phyloP scores from a whole-genome alignment of 352 stramenopile genomes.

The Elongisporangium prolatum region DNA sequence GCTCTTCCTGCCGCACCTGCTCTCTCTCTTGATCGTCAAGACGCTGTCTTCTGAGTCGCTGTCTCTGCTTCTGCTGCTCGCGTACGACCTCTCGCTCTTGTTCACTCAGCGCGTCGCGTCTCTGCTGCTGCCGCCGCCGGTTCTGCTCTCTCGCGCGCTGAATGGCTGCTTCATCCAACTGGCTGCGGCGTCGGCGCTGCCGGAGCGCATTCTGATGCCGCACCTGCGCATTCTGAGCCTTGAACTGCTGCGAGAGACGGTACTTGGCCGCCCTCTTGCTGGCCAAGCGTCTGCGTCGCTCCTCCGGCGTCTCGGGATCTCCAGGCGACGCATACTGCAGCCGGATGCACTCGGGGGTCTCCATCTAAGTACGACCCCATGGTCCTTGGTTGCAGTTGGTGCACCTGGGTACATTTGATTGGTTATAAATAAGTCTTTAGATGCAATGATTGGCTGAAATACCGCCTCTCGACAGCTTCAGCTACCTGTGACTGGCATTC shows the following conservation, averaged over 20 bases:
- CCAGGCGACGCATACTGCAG: conserved; percentile 37
- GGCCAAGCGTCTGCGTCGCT: conserved; percentile 42
- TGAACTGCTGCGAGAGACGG: conserved; percentile 31
- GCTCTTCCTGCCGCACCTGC: conserved; percentile 38
- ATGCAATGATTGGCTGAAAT: neutral
- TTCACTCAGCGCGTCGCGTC: conserved; percentile 40
- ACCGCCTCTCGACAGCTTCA: neutral
- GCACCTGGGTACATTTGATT: neutral
- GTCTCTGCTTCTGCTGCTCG: conserved; percentile 35
- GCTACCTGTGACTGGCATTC: neutral
- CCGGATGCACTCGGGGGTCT: conserved; percentile 51
- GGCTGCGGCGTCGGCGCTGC: conserved; percentile 39
- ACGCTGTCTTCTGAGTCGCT: conserved; percentile 33
- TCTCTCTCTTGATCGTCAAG: conserved; percentile 38
- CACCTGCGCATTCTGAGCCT: conserved; percentile 6
- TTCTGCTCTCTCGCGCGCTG: conserved; percentile 53
- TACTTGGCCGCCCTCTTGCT: conserved; percentile 73
- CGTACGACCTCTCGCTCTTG: conserved; percentile 24
- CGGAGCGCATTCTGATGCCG: conserved; percentile 37
- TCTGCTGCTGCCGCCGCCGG: conserved; percentile 45
- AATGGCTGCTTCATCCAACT: conserved; percentile 32
- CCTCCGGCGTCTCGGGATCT: conserved; percentile 33
- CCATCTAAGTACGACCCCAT: conserved; percentile 12
- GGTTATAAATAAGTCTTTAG: neutral
- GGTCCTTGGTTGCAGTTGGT: neutral